Evolutionary conservation across 768 basidiomycete genomes (phyloP).

Genomic region (Leucogyrophana mollusca): DNA sequence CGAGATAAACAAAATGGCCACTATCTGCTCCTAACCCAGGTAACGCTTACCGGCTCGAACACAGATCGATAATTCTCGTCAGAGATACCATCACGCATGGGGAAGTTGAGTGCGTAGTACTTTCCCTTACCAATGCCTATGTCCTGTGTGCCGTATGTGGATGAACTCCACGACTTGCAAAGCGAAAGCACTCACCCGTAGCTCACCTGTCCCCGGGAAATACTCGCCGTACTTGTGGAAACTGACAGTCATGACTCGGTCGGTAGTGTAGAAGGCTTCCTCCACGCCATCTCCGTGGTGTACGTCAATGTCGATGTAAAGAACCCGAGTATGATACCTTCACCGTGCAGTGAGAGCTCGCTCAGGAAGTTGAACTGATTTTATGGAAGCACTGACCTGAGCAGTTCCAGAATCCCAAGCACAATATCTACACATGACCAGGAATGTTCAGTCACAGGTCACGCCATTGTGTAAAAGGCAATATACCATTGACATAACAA

Average conservation of each 20-base stretch:
- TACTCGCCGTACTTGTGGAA: slow-evolving; percentile 99
- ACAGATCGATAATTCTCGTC: slow-evolving; percentile 95
- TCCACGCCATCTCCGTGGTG: slow-evolving; percentile 99
- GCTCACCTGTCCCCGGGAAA: slow-evolving; percentile 98
- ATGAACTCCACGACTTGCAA: slow-evolving; percentile 3
- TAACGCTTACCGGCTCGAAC: slow-evolving; percentile 91
- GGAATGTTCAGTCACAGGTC: not conserved
- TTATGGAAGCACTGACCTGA: slow-evolving; percentile 53
- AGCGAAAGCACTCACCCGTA: slow-evolving; percentile 56
- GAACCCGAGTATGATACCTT: slow-evolving; percentile 90
- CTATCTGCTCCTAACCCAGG: too few relatives aligned
- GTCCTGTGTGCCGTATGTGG: slow-evolving; percentile 51
- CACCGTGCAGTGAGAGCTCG: not conserved
- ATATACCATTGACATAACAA: slow-evolving; percentile 93
- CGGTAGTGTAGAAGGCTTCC: slow-evolving; percentile 98
- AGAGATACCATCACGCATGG: slow-evolving; percentile 89
- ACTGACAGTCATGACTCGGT: slow-evolving; percentile 96
- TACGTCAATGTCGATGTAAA: slow-evolving; percentile 98
- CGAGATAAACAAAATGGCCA: too few relatives aligned
- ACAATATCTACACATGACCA: slow-evolving; percentile 75
- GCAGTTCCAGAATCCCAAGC: slow-evolving; percentile 90
- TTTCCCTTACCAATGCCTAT: slow-evolving; percentile 93
- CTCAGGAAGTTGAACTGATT: not conserved
- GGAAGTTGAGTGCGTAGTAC: slow-evolving; percentile 92
- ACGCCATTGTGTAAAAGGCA: not conserved